A percentile compares a stretch with the other conserved stretches of the same genome.
phyloP scores from a whole-genome alignment of 371 early-diverging fungal genomes.

The Capillidium heterosporum region DNA sequence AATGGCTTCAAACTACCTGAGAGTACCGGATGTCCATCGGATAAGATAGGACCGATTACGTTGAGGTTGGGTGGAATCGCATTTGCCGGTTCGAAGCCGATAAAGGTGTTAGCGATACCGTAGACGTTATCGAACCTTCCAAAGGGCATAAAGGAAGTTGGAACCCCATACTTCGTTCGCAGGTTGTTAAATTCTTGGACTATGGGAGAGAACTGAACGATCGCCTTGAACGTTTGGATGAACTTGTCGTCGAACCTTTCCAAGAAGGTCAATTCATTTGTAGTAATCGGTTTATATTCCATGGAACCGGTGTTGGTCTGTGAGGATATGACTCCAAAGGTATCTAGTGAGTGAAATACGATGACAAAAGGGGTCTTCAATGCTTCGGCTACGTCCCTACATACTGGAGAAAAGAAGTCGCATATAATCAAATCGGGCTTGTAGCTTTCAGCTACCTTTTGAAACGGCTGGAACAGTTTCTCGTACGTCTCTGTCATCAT shows the following conservation, averaged over 20 bases:
- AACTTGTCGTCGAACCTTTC: not conserved
- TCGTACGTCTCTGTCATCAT: too few species aligned
- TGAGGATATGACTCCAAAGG: not conserved
- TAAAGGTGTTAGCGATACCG: too few species aligned
- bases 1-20: not conserved
- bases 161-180: not conserved
- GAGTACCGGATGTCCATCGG: not conserved
- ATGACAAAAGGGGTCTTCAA: too few species aligned
- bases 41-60: not conserved
- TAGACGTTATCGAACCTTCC: too few species aligned
- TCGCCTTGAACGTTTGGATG: not conserved
- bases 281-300: not conserved
- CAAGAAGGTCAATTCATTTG: not conserved
- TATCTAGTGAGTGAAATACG: not conserved
- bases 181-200: not conserved
- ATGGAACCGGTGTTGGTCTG: not conserved
- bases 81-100: not conserved
- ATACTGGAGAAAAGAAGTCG: too few species aligned
- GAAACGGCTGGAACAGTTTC: too few species aligned
- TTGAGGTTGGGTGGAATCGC: not conserved
- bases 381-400: too few species aligned
- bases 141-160: not conserved
- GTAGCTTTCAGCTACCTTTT: too few species aligned
- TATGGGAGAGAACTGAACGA: not conserved
- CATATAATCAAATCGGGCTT: too few species aligned